Base-by-base conservation (phyloP, 2,329 filamentous ascomycete genomes). In the Pseudogymnoascus sp. region DNA sequence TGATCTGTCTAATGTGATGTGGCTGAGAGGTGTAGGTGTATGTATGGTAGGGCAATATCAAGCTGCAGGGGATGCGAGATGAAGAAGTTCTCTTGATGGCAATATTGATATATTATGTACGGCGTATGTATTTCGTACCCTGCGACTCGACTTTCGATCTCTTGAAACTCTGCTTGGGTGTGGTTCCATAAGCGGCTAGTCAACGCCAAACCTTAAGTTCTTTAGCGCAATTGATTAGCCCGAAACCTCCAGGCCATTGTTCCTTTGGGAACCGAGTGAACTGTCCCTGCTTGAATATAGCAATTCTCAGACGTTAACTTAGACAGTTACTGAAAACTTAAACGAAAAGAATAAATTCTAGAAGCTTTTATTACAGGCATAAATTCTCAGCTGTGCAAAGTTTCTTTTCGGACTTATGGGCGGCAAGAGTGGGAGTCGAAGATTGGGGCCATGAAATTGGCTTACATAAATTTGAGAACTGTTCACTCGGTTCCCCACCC, bases 171-270 rank as follows among this genome's bases (percentile, higher is more conserved):
- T 56, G 25, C 47, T 56, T 56, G 47, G 47, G 47, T 33, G 47
- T 33, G 25, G 14, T 50, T 50, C 47, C 47, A 56, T 31, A 56
- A 56, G 47, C 25, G 47, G 47, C 47, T 56, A 56, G 47, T 56
- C 47, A 56, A 56, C 25, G 47, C 47, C 47, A 56, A 56, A 56
- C 47, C 16, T 56, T 56, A 56, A 56, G 47, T 56, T 56, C 25
- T 31, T 56, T 56, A 56, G 47, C 47, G 47, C 25, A 25, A 18
- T 56, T 56, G 47, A 31, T 53, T 53, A 53, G 47, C 47, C 47
- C 47, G 25, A 53, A 31, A 31, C 25, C 47, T 53, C 47, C 25
- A 56, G 25, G 25, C 10, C 8, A 8, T 28, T 7, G 23, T 14
- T 50, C 14, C 44, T 28, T 50, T 50, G 14, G 21, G 7, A 50